Conservation (phyloP, 208 protist species). For the Histomonas meleagridis region DNA sequence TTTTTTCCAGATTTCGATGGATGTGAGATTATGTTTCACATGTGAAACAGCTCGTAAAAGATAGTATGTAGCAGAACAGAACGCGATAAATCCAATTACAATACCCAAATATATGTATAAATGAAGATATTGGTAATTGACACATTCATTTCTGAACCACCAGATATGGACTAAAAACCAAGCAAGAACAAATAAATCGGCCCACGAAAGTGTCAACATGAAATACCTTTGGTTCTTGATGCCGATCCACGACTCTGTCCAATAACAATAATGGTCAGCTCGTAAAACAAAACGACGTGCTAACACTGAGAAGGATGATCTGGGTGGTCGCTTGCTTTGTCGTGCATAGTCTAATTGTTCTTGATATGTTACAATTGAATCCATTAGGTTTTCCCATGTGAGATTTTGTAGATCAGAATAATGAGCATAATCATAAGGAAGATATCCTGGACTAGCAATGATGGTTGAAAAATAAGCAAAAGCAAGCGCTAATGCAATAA, state of each 20-base stretch:
- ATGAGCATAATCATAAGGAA: too few relatives aligned
- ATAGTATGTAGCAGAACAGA: too few relatives aligned
- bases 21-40: too few relatives aligned
- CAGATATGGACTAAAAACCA: not conserved
- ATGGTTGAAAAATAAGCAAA: not conserved
- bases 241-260: not conserved
- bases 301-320: not conserved
- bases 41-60: too few relatives aligned
- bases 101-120: too few relatives aligned
- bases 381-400: not conserved
- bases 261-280: not conserved
- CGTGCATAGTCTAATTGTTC: not conserved
- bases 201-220: not conserved
- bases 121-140: too few relatives aligned
- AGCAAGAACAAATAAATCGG: not conserved
- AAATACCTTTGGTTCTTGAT: not conserved
- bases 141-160: too few relatives aligned
- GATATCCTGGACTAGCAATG: too few relatives aligned
- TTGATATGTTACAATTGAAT: not conserved
- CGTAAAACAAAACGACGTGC: not conserved
- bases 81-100: too few relatives aligned
- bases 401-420: not conserved
- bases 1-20: too few relatives aligned
- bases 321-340: not conserved
- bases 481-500: not conserved